A percentile compares a stretch with the other conserved stretches of the same genome.
Evolutionary conservation across 306 rosid species (phyloP).

Genomic region (Sicyos edulis): DNA sequence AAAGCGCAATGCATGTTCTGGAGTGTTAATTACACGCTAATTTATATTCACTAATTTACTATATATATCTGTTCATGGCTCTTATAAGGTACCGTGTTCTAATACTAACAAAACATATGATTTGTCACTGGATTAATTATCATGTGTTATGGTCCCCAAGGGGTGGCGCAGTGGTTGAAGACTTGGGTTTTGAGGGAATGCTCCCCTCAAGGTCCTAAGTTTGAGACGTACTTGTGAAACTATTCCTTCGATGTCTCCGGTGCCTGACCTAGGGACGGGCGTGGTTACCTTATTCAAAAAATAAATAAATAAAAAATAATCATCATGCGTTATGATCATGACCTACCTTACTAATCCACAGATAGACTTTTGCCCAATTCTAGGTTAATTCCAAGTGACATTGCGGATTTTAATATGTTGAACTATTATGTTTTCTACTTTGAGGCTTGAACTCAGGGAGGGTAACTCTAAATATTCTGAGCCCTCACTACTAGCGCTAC

Average conservation of each 20-base stretch:
- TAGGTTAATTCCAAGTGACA: neutral
- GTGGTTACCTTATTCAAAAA: too few relatives aligned
- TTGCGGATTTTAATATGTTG: neutral
- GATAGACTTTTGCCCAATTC: neutral
- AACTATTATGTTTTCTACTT: neutral
- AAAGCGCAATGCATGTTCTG: constrained; percentile 4
- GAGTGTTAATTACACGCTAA: neutral
- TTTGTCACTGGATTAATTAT: neutral
- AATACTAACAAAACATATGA: neutral
- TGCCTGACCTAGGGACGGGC: too few relatives aligned
- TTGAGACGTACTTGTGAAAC: too few relatives aligned
- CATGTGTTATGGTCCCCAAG: neutral
- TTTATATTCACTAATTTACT: neutral
- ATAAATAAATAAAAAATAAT: too few relatives aligned
- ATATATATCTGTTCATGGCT: neutral
- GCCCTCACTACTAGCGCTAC: neutral
- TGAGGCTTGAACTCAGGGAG: neutral
- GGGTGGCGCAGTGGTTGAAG: too few relatives aligned
- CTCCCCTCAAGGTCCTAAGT: too few relatives aligned
- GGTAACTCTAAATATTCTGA: neutral
- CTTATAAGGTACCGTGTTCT: neutral
- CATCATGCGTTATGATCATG: neutral
- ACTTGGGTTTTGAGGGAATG: too few relatives aligned
- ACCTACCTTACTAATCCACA: neutral
- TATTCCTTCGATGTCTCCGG: too few relatives aligned